phyloP scores from a whole-genome alignment of 2,329 filamentous ascomycete species.

The Davidsoniella virescens region DNA sequence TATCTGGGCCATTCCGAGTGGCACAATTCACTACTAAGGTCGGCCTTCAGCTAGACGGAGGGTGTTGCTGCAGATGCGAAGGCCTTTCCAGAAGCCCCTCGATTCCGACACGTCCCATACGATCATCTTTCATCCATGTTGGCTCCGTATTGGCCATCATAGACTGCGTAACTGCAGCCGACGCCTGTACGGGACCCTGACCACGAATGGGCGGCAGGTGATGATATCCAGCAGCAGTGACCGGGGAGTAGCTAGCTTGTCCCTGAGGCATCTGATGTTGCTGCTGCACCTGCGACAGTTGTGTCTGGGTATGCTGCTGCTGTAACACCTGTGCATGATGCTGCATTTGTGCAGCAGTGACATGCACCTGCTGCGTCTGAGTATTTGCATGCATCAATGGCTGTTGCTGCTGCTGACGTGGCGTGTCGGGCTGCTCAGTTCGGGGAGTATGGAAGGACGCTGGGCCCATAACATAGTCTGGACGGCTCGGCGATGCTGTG shows the following conservation, averaged over 20 bases:
- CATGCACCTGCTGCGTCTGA: conserved; percentile 4
- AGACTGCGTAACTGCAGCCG: neutral
- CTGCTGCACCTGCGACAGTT: conserved; percentile 4
- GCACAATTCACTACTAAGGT: neutral
- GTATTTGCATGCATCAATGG: conserved; percentile 14
- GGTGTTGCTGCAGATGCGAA: conserved; percentile 19
- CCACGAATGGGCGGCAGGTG: conserved; percentile 34
- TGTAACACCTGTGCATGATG: neutral
- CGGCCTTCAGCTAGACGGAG: conserved; percentile 6
- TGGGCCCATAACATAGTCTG: conserved; percentile 28
- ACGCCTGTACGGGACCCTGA: conserved; percentile 14
- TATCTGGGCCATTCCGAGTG: neutral
- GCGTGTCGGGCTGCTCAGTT: conserved; percentile 26
- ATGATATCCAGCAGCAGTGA: conserved; percentile 13
- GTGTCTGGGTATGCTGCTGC: conserved; percentile 12
- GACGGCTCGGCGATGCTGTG: conserved; percentile 27
- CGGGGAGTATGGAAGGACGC: conserved; percentile 37
- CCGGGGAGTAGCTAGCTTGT: too few relatives aligned
- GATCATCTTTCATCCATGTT: conserved; percentile 31
- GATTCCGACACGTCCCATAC: conserved; percentile 40
- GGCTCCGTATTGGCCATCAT: conserved; percentile 9
- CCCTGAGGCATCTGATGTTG: conserved; percentile 5
- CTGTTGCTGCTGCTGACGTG: conserved; percentile 15
- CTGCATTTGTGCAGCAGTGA: neutral
- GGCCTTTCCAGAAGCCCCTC: conserved; percentile 44